Evolutionary conservation across 225 moss, liverwort and hornwort genomes (phyloP).

Genomic region (Pseudisothecium myosuroides): DNA sequence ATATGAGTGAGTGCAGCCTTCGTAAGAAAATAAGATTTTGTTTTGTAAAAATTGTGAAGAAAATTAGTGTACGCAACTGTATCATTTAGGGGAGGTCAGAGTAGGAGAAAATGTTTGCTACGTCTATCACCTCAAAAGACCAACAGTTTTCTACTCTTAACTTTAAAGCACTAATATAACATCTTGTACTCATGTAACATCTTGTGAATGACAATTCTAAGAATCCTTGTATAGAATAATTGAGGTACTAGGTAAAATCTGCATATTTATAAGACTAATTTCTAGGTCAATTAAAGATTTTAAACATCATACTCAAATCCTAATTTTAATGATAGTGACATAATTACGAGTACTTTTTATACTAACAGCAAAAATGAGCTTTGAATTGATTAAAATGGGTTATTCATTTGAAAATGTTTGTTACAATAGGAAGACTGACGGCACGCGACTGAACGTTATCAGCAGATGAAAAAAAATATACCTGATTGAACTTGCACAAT

Average conservation of each 20-base stretch:
- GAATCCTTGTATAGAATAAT: neutral
- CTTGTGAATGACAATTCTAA: neutral
- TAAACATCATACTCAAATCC: neutral
- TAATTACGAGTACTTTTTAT: neutral
- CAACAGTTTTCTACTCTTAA: neutral
- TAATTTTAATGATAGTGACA: neutral
- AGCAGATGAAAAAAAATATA: neutral
- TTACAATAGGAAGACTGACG: neutral
- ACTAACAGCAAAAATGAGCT: neutral
- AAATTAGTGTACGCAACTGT: neutral
- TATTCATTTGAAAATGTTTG: neutral
- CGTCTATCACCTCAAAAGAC: neutral
- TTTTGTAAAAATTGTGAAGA: neutral
- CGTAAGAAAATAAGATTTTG: neutral
- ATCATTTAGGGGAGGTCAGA: neutral
- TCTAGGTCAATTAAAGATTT: neutral
- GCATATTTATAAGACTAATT: neutral
- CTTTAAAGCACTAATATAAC: neutral
- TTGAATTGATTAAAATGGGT: neutral
- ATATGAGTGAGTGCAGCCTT: neutral
- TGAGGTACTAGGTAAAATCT: neutral
- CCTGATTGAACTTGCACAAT: slow-evolving; percentile 60
- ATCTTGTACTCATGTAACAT: neutral
- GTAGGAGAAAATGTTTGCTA: neutral
- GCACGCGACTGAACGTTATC: neutral